phyloP scores from a whole-genome alignment of 208 protist species.

The Trypanosoma melophagium region DNA sequence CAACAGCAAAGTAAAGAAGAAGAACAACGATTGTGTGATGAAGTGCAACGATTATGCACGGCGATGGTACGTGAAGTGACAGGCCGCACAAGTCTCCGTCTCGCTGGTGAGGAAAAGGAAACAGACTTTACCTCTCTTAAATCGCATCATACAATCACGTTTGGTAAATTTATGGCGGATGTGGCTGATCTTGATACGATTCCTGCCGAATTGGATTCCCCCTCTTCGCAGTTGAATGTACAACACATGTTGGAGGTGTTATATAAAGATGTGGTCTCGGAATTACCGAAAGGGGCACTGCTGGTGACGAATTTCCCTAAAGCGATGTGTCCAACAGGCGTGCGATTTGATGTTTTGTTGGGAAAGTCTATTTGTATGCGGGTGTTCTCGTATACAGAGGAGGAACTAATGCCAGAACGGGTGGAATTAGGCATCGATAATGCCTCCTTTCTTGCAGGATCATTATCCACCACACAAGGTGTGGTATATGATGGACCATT shows the following conservation, averaged over 20 bases:
- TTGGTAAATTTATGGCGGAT: slow-evolving; percentile 57
- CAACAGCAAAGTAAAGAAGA: slow-evolving; percentile 17
- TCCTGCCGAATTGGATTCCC: slow-evolving; percentile 31
- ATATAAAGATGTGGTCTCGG: slow-evolving; percentile 72
- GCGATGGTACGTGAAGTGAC: slow-evolving; percentile 81
- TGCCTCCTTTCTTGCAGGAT: slow-evolving; percentile 44
- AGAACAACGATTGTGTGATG: slow-evolving; percentile 36
- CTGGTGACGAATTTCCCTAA: slow-evolving; percentile 72
- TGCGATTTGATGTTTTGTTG: slow-evolving; percentile 73
- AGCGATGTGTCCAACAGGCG: slow-evolving; percentile 66
- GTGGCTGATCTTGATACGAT: slow-evolving; percentile 16
- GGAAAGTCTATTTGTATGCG: slow-evolving; percentile 60
- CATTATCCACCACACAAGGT: slow-evolving; percentile 33
- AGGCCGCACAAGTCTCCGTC: slow-evolving; percentile 50
- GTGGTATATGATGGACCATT: slow-evolving; percentile 48
- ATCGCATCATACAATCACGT: slow-evolving; percentile 37
- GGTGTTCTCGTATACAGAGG: slow-evolving; percentile 61
- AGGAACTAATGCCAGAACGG: slow-evolving; percentile 20
- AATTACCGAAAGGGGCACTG: slow-evolving; percentile 41
- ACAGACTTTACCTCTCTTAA: slow-evolving; percentile 61
- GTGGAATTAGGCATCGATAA: slow-evolving; percentile 24
- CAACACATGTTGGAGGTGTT: slow-evolving; percentile 81
- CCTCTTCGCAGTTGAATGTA: slow-evolving; percentile 47
- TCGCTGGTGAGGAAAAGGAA: slow-evolving; percentile 66
- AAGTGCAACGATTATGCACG: slow-evolving; percentile 76